Percentiles rank a stretch among this genome's conserved stretches.
Evolutionary conservation across 2,329 filamentous ascomycete genomes (phyloP).

Genomic region (Trichoderma guizhouense): DNA sequence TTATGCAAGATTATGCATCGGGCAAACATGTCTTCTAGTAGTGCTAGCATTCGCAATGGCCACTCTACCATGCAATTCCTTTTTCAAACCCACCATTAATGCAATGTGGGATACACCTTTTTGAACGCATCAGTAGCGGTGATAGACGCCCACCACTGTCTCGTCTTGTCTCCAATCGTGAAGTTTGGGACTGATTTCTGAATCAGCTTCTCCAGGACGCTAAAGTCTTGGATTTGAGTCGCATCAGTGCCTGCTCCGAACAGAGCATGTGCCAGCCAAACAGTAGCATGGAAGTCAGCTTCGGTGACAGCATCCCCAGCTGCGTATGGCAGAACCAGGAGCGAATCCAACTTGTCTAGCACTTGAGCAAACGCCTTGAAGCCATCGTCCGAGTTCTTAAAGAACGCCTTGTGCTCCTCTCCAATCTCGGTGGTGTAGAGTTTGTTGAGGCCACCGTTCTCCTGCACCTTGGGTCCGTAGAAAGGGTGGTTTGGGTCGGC

Average conservation of each 20-base stretch:
- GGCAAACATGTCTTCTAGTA: background rate
- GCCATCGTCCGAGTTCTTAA: background rate
- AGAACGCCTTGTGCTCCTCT: constrained; percentile 17
- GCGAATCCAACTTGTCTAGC: constrained; percentile 20
- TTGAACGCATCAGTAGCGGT: background rate
- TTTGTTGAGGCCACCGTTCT: constrained; percentile 17
- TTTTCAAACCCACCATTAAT: background rate
- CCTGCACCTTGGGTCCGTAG: constrained; percentile 20
- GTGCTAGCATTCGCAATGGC: background rate
- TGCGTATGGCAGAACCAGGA: constrained; percentile 22
- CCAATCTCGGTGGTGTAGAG: constrained; percentile 16
- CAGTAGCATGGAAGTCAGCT: constrained; percentile 21
- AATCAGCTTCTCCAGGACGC: background rate
- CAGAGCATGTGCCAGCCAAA: constrained; percentile 23
- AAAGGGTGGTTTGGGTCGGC: constrained; percentile 21
- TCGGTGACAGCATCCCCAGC: constrained; percentile 21
- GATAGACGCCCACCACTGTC: background rate
- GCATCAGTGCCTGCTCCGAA: background rate
- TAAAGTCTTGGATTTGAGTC: background rate
- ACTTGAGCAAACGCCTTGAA: constrained; percentile 17
- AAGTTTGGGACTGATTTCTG: background rate
- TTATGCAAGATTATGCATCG: background rate
- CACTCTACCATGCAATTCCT: background rate
- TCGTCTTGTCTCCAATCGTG: background rate
- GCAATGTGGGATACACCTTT: background rate